A percentile compares a stretch with the other conserved stretches of the same genome.
Conservation (phyloP, 306 rosid genomes). For the Cicer pinnatifidum region DNA sequence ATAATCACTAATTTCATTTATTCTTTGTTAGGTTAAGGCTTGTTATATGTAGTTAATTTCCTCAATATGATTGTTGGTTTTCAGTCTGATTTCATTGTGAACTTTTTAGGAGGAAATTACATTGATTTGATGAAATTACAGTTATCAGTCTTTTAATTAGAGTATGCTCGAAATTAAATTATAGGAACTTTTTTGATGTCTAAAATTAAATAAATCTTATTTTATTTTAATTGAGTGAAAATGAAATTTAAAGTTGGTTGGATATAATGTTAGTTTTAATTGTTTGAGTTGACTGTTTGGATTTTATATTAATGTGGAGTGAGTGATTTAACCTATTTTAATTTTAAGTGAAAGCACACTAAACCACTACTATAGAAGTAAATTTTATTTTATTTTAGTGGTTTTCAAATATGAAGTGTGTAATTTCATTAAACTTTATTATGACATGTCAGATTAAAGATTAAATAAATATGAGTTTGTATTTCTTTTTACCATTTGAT, state of each 20-base stretch:
- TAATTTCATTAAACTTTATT: not conserved
- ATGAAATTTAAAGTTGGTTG: not conserved
- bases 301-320: not conserved
- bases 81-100: not conserved
- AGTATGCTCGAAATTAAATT: too few relatives aligned
- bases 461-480: too few relatives aligned
- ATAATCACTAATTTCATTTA: slow-evolving; percentile 41
- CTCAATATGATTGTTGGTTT: slow-evolving; percentile 1
- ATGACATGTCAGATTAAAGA: not conserved
- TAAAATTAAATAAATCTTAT: not conserved
- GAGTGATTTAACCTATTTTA: not conserved
- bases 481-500: not conserved
- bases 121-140: slow-evolving; percentile 11
- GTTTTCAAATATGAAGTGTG: too few relatives aligned
- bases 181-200: not conserved
- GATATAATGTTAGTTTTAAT: not conserved
- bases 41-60: slow-evolving; percentile 11
- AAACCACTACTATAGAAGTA: not conserved
- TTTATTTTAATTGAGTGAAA: not conserved
- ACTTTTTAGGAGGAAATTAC: slow-evolving; percentile 24
- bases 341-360: not conserved
- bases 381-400: too few relatives aligned
- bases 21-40: slow-evolving; percentile 28
- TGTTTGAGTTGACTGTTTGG: not conserved
- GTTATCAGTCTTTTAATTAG: not conserved